Conservation (phyloP, 1,139 yeast genomes). For the Blastobotrys aristatus region DNA sequence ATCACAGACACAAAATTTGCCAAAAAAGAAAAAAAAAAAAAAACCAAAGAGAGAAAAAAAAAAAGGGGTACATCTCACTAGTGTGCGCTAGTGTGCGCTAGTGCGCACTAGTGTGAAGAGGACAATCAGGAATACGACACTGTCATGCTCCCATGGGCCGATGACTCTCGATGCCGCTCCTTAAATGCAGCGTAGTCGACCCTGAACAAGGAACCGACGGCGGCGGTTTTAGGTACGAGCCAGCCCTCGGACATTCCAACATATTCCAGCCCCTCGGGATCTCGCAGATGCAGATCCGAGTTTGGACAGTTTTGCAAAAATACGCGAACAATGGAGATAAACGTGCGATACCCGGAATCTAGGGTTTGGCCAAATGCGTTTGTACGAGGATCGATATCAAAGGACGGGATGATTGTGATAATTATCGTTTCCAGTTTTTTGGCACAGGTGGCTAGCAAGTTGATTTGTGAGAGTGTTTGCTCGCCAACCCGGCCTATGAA, state of each 20-base stretch:
- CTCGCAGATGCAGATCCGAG: slow-evolving; percentile 2
- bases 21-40: no score
- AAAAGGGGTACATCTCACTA: no score
- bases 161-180: background rate
- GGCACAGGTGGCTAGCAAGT: background rate
- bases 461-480: background rate
- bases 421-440: background rate
- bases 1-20: no score
- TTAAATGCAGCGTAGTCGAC: background rate
- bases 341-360: background rate
- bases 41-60: background rate
- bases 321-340: background rate
- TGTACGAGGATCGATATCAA: background rate
- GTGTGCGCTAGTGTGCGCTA: no score
- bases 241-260: slow-evolving; percentile 3
- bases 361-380: slow-evolving; percentile 2
- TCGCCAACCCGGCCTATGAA: slow-evolving; percentile 5
- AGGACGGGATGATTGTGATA: background rate
- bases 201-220: no score
- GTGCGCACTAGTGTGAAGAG: no score
- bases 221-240: background rate
- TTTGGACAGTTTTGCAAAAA: background rate
- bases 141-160: background rate
- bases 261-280: slow-evolving; percentile 10
- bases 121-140: background rate